Evolutionary conservation across 2,329 filamentous ascomycete species (phyloP), one percentile per base, ranked within the genome.

Genomic region (Furcasterigmium furcatum): DNA sequence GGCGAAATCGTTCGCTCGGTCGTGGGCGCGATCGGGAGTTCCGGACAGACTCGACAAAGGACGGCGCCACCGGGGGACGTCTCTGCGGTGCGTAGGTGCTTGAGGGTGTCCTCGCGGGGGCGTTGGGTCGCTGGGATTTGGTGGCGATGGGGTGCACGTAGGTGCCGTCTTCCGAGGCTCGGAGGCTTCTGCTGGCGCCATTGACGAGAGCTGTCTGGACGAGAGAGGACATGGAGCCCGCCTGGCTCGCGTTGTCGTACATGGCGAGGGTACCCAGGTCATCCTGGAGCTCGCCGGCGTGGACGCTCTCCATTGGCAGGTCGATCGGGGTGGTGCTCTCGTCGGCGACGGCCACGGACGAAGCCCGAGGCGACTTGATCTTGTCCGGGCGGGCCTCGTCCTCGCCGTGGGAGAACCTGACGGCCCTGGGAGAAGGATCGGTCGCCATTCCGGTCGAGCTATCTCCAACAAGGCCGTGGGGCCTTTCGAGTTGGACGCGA

Each of bases 11-110:
- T 30, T 75, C 73, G 51, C 61, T 74, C 58, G 66, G 71, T 51
- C 69, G 61, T 46, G 64, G 68, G 40, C 76, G 69, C 34, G 79
- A 68, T 68, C 81, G 68, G 61, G 80, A 67, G 55, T 75, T 61
- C 52, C 77, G 66, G 54, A 72, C 66, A 44, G 70, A 64, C 38
- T 67, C 68, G 49, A 68, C 63, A 48, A 69, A 71, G 29, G 72
- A 65, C 41, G 72, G 60, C n/a, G 67, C 58, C 35, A 66, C 58
- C 51, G 65, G 65, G 2, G 77, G 73, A 45, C 77, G 73, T 40
- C 81, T 71, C 47, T 79, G 77, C 53, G 84, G 84, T 51, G 87
- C 87, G 63, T 94, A 94, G 25, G 88, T 91, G 62, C 77, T 88
- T 24, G 88, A 92, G 1, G 87, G 87, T 5, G 87, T 91, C 58